A percentile compares a stretch with the other conserved stretches of the same genome.
phyloP scores from a whole-genome alignment of 768 basidiomycete genomes.

The Russula virescens region DNA sequence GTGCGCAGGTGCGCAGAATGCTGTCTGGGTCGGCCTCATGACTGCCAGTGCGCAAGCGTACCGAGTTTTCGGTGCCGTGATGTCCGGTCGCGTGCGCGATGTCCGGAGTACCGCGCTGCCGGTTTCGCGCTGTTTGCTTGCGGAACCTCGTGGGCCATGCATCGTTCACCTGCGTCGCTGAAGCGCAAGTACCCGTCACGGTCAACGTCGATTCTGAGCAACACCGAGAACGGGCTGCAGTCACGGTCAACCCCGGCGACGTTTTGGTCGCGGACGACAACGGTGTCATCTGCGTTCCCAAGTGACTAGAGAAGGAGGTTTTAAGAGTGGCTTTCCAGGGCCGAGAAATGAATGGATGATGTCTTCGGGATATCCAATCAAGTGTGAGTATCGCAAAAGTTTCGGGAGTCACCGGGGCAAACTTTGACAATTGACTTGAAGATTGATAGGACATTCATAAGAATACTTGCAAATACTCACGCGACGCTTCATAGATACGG shows the following conservation, averaged over 20 bases:
- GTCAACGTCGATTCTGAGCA: too few species aligned
- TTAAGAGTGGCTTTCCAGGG: constrained; percentile 53
- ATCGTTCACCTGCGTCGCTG: constrained; percentile 76
- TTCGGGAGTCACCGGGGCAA: constrained; percentile 71
- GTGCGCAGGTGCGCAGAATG: constrained; percentile 61
- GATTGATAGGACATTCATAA: too few species aligned
- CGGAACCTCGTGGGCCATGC: constrained; percentile 79
- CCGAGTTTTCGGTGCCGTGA: constrained; percentile 65
- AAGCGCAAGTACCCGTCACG: too few species aligned
- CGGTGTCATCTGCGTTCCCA: constrained; percentile 82
- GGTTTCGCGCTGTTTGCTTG: constrained; percentile 78
- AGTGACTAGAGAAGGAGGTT: too few species aligned
- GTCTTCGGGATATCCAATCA: constrained; percentile 66
- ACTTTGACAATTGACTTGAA: too few species aligned
- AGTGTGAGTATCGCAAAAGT: constrained; percentile 70
- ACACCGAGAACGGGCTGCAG: too few species aligned
- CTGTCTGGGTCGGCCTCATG: constrained; percentile 95
- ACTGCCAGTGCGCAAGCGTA: constrained; percentile 75
- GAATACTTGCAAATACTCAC: too few species aligned
- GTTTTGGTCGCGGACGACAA: constrained; percentile 81
- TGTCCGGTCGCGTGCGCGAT: constrained; percentile 70
- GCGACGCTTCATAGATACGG: too few species aligned
- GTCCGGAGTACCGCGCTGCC: constrained; percentile 67
- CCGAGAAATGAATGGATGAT: constrained; percentile 60
- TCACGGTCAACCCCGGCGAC: too few species aligned